These are phyloP conservation scores for Cryphonectria nitschkei DNA, from an alignment of 2,329 filamentous ascomycete genomes.

Conservation along the genomic window DNA sequence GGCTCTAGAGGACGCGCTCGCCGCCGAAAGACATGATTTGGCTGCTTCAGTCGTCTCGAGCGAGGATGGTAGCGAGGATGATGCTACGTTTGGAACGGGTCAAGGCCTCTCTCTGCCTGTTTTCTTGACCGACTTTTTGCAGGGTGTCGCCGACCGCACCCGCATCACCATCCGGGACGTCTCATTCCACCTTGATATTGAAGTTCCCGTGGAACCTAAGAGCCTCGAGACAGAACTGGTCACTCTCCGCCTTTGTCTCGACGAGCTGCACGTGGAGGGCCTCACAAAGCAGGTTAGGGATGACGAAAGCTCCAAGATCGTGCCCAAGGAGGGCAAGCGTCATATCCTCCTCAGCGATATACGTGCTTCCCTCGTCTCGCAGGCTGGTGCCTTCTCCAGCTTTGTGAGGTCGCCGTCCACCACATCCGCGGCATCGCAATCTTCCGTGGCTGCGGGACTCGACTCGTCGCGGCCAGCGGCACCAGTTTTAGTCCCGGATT, in stretches of 20 bases:
- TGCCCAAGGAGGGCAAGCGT: conserved; percentile 66
- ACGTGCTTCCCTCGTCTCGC: conserved; percentile 67
- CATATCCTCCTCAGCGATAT: conserved; percentile 67
- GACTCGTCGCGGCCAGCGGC: conserved; percentile 34
- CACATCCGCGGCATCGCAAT: conserved; percentile 56
- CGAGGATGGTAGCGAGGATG: conserved; percentile 66
- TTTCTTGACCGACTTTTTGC: conserved; percentile 73
- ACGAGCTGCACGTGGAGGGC: conserved; percentile 68
- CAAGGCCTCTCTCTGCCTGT: conserved; percentile 69
- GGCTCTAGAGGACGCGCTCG: conserved; percentile 70
- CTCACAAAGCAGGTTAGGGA: conserved; percentile 51
- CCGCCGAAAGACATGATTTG: conserved; percentile 64
- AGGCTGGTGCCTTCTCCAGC: conserved; percentile 67
- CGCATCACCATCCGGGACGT: conserved; percentile 69
- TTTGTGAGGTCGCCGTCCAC: conserved; percentile 61
- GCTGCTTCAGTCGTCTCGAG: conserved; percentile 61
- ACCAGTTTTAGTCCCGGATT: conserved; percentile 29
- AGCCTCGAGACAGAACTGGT: conserved; percentile 56
- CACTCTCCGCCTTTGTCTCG: conserved; percentile 67
- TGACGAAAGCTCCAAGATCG: conserved; percentile 41
- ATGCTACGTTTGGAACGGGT: conserved; percentile 67
- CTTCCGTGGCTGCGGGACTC: conserved; percentile 43
- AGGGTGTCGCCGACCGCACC: conserved; percentile 73
- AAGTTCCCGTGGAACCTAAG: conserved; percentile 55
- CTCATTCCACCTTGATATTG: conserved; percentile 66